These are phyloP conservation scores for Rhododendron williamsianum DNA, from an alignment of 148 eudicot genomes.

Conservation along the genomic window DNA sequence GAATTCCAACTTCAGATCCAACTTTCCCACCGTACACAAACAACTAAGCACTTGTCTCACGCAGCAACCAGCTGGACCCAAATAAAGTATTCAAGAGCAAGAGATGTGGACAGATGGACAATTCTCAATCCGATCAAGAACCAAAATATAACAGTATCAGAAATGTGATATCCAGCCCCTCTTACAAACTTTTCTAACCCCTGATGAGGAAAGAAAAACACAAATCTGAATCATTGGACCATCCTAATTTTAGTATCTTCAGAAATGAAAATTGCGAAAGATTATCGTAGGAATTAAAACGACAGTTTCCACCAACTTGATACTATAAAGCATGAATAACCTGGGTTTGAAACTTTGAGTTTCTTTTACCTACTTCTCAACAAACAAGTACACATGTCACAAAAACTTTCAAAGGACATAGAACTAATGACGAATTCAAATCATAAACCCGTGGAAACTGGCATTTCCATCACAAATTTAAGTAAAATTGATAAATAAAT, in stretches of 20 bases:
- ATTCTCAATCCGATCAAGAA: constrained; percentile 13
- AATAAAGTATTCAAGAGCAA: not conserved
- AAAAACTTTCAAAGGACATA: not conserved
- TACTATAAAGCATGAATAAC: not conserved
- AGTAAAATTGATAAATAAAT: not conserved
- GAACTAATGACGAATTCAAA: not conserved
- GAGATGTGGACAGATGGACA: not conserved
- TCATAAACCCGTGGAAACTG: not conserved
- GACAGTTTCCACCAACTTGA: not conserved
- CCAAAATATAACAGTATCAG: constrained; percentile 6
- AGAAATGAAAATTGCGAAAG: not conserved
- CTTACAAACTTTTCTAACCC: not conserved
- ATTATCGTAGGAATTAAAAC: not conserved
- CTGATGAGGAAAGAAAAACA: not conserved
- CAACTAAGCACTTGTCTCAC: not conserved
- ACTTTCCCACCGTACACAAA: not conserved
- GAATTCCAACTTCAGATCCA: constrained; percentile 4
- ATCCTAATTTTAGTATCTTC: not conserved
- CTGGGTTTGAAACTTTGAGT: not conserved
- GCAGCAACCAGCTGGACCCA: not conserved
- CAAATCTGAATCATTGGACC: not conserved
- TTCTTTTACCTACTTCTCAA: not conserved
- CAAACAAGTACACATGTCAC: not conserved
- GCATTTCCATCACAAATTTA: not conserved
- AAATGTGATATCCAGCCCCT: not conserved